phyloP scores from a whole-genome alignment of 345 rosid species.

The Syzygium aromaticum region DNA sequence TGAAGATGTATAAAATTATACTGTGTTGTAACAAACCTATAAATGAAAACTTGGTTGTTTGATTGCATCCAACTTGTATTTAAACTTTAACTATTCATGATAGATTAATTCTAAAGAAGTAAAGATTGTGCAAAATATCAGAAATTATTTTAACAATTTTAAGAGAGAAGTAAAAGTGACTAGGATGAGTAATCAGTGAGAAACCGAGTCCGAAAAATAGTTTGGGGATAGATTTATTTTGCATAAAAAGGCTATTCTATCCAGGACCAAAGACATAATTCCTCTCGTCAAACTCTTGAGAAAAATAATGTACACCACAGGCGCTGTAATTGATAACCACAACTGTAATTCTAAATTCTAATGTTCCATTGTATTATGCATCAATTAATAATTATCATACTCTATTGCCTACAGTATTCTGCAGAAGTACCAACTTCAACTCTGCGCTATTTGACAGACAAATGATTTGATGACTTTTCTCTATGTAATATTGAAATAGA shows the following conservation, averaged over 20 bases:
- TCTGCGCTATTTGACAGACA: background rate
- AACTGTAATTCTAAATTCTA: background rate
- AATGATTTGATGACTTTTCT: background rate
- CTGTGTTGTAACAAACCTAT: background rate
- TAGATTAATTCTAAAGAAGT: background rate
- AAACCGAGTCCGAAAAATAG: background rate
- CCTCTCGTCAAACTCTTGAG: too few species aligned
- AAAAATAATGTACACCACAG: background rate
- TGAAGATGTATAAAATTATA: too few species aligned
- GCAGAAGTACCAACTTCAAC: background rate
- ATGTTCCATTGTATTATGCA: background rate
- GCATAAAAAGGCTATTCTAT: background rate
- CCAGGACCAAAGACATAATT: background rate
- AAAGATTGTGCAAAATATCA: background rate
- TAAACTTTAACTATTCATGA: background rate
- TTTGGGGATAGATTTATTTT: background rate
- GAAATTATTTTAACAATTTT: background rate
- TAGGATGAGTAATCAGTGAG: background rate
- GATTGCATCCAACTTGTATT: background rate
- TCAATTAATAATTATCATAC: background rate
- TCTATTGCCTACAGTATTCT: background rate
- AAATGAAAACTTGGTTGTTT: background rate
- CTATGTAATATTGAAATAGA: background rate
- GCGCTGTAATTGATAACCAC: background rate
- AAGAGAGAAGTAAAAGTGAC: background rate